A percentile compares a stretch with the other conserved stretches of the same genome.
Conservation (phyloP, 345 rosid species). For the Cardamine occulta region DNA sequence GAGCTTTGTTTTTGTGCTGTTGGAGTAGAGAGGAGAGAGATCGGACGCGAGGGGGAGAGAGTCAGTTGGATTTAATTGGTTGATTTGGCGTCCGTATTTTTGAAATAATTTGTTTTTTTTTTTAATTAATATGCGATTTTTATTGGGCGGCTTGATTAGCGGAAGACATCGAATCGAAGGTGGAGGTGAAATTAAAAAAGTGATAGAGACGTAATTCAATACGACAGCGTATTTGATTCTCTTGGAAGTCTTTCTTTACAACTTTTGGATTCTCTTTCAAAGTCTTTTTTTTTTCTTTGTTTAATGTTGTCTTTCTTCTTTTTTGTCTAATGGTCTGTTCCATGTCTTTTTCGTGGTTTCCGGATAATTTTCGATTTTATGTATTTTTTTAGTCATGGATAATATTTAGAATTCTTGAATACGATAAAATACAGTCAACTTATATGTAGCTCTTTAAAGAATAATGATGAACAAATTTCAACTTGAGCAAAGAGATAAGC, state of each 20-base stretch:
- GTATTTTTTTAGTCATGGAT: conserved; percentile 15
- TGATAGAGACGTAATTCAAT: conserved; percentile 17
- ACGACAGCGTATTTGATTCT: conserved; percentile 34
- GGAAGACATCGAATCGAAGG: conserved; percentile 22
- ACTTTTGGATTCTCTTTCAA: conserved; percentile 25
- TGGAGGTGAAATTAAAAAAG: conserved; percentile 16
- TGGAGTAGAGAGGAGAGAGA: conserved; percentile 29
- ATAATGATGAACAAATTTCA: background rate
- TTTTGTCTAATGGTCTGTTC: conserved; percentile 5
- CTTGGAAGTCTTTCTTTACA: background rate
- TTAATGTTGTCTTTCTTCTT: conserved; percentile 6
- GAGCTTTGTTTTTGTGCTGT: background rate
- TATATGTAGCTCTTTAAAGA: background rate
- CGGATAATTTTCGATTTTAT: background rate
- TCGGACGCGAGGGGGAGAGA: conserved; percentile 44
- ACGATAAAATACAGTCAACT: too few relatives aligned
- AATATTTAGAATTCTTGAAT: background rate
- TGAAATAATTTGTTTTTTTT: background rate
- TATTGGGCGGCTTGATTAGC: conserved; percentile 31
- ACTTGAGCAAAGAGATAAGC: background rate
- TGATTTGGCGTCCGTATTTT: conserved; percentile 45
- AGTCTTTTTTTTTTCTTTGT: background rate
- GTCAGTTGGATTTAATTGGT: conserved; percentile 45
- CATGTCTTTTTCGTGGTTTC: conserved; percentile 26
- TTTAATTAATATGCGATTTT: background rate